A percentile compares a stretch with the other conserved stretches of the same genome.
These are phyloP conservation scores for Corynespora cassiicola DNA, from an alignment of 2,329 filamentous ascomycete genomes.

Conservation along the genomic window DNA sequence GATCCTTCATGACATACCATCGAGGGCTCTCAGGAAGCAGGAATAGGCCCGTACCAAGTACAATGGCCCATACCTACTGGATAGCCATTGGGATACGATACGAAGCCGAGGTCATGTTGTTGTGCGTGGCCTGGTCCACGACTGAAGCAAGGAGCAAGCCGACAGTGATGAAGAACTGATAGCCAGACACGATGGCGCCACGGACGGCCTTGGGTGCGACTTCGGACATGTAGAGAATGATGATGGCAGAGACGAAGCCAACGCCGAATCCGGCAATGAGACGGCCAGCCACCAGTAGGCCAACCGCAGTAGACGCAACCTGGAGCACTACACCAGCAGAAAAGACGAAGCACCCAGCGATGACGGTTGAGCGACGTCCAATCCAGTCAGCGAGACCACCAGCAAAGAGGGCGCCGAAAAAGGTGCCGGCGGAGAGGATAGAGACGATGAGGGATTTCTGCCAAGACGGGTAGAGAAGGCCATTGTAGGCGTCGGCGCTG, in stretches of 20 bases:
- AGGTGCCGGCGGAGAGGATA: slow-evolving; percentile 84
- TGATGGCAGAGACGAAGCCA: slow-evolving; percentile 46
- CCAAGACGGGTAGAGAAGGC: slow-evolving; percentile 41
- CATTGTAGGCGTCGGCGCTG: slow-evolving; percentile 47
- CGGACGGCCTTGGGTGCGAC: slow-evolving; percentile 75
- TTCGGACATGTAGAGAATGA: slow-evolving; percentile 82
- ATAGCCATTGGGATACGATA: slow-evolving; percentile 80
- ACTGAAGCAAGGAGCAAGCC: slow-evolving; percentile 77
- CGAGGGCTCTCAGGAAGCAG: slow-evolving; percentile 85
- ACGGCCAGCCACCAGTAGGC: slow-evolving; percentile 45
- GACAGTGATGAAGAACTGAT: slow-evolving; percentile 84
- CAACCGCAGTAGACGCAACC: slow-evolving; percentile 39
- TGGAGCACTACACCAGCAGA: slow-evolving; percentile 47
- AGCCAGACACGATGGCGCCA: slow-evolving; percentile 79
- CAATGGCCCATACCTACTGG: slow-evolving; percentile 81
- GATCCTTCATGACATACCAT: slow-evolving; percentile 81
- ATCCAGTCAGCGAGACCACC: slow-evolving; percentile 71
- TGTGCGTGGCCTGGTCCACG: slow-evolving; percentile 74
- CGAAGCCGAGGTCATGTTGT: slow-evolving; percentile 66
- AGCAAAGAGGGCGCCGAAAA: slow-evolving; percentile 75
- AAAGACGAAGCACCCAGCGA: slow-evolving; percentile 43
- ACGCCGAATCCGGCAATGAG: slow-evolving; percentile 49
- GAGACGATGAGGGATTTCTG: slow-evolving; percentile 78
- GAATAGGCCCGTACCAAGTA: slow-evolving; percentile 75
- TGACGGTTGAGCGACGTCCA: slow-evolving; percentile 71